Percentiles rank a stretch among this genome's conserved stretches.
phyloP scores from a whole-genome alignment of 2,329 filamentous ascomycete species.

The Lachnellula willkommii region DNA sequence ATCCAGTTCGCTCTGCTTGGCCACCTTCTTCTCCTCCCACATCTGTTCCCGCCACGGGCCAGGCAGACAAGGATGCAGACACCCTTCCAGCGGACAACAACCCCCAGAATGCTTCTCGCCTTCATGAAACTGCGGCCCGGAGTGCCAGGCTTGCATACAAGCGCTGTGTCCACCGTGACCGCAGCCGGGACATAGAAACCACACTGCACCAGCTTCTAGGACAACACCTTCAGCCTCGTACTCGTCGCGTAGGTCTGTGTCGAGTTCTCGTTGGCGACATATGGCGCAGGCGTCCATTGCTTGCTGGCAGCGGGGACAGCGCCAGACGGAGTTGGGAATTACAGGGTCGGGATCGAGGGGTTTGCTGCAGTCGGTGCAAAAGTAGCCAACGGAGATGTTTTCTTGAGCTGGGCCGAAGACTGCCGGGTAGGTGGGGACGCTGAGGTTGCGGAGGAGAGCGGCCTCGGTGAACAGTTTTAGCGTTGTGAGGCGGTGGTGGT shows the following conservation, averaged over 20 bases:
- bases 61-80: constrained; percentile 58
- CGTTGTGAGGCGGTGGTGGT: constrained; percentile 54
- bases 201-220: constrained; percentile 30
- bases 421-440: constrained; percentile 46
- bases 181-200: constrained; percentile 61
- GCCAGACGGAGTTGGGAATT: constrained; percentile 42
- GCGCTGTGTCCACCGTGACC: constrained; percentile 57
- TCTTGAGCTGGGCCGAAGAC: constrained; percentile 52
- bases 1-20: constrained; percentile 44
- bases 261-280: constrained; percentile 42
- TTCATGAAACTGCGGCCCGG: constrained; percentile 25
- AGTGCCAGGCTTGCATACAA: constrained; percentile 57
- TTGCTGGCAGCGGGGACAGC: constrained; percentile 52
- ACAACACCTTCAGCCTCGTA: constrained; percentile 1
- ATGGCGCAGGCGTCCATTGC: constrained; percentile 54
- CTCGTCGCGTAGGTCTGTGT: constrained; percentile 4
- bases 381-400: constrained; percentile 47
- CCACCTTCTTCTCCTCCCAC: constrained; percentile 32
- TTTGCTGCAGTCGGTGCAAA: constrained; percentile 52
- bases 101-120: constrained; percentile 43
- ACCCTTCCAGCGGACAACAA: constrained; percentile 60
- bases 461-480: constrained; percentile 58
- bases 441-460: constrained; percentile 55
- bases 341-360: constrained; percentile 40
- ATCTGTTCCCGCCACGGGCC: constrained; percentile 47